Conservation (phyloP, 2,329 filamentous ascomycete species). For the Purpureocillium lavendulum region DNA sequence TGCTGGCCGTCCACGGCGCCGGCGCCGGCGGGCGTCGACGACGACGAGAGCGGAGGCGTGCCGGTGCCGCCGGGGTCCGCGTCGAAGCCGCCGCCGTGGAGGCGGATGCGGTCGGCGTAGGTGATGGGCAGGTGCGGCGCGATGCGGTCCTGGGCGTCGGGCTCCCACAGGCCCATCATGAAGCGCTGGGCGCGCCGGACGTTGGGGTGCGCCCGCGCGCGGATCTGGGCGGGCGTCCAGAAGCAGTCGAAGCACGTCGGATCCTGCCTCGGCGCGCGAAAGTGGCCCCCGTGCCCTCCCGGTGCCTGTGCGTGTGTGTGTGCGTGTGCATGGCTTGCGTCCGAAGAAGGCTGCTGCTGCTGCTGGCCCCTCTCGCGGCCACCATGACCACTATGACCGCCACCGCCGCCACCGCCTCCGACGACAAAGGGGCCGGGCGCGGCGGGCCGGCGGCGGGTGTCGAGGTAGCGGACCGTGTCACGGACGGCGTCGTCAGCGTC, state of each 20-base stretch:
- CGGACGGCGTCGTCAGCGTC: conserved; percentile 51
- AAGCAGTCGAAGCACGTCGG: conserved; percentile 67
- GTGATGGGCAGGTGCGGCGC: conserved; percentile 54
- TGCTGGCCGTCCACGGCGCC: background rate
- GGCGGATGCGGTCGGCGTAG: conserved; percentile 62
- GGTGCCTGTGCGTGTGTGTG: too few species aligned
- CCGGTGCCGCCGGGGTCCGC: background rate
- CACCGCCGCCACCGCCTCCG: too few species aligned
- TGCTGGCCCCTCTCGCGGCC: background rate
- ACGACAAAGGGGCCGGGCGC: too few species aligned
- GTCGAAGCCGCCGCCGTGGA: conserved; percentile 40
- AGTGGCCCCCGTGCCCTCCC: too few species aligned
- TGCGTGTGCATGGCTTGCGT: too few species aligned
- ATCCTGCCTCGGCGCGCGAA: conserved; percentile 28
- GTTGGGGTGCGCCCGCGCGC: conserved; percentile 57
- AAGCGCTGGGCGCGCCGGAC: conserved; percentile 57
- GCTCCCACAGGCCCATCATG: conserved; percentile 59
- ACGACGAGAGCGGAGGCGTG: too few species aligned
- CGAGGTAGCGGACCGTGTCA: conserved; percentile 47
- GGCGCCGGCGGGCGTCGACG: too few species aligned
- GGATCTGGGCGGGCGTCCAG: conserved; percentile 63
- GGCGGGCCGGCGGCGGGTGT: conserved; percentile 10
- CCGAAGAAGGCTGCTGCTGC: background rate
- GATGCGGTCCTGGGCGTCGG: conserved; percentile 44
- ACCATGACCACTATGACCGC: too few species aligned